A percentile compares a stretch with the other conserved stretches of the same genome.
These are phyloP conservation scores for Leccinum sublutescens DNA, from an alignment of 768 basidiomycete genomes.

Conservation along the genomic window DNA sequence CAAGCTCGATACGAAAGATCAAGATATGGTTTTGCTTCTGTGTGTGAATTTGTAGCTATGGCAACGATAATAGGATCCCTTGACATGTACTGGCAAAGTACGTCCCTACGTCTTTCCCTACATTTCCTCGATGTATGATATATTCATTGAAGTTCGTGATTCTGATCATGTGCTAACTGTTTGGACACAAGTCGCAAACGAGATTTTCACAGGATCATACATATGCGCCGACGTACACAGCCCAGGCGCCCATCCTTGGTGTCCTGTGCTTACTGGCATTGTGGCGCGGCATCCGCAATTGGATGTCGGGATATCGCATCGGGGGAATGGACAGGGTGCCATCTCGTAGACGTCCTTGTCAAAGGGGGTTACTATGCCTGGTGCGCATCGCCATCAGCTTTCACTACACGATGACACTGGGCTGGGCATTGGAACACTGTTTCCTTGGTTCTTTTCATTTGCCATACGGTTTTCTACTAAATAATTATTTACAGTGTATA, in stretches of 20 bases:
- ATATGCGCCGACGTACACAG: background rate
- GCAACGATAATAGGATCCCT: background rate
- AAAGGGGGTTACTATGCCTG: background rate
- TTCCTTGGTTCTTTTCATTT: too few relatives aligned
- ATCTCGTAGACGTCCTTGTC: background rate
- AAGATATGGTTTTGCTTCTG: background rate
- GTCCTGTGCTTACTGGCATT: slow-evolving; percentile 2
- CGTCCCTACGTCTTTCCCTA: too few relatives aligned
- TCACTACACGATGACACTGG: background rate
- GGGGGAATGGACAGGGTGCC: too few relatives aligned
- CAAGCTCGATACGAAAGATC: too few relatives aligned
- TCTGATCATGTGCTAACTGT: background rate
- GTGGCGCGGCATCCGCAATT: background rate
- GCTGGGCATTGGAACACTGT: background rate
- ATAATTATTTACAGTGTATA: too few relatives aligned
- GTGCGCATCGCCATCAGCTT: background rate
- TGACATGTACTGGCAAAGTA: slow-evolving; percentile 2
- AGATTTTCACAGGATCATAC: background rate
- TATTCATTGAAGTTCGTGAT: too few relatives aligned
- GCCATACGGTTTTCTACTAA: too few relatives aligned
- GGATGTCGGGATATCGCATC: background rate
- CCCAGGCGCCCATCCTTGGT: too few relatives aligned
- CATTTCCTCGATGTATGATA: too few relatives aligned
- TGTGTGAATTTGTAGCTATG: background rate
- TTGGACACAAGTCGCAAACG: background rate